Evolutionary conservation across 768 basidiomycete species (phyloP), one percentile per base, ranked within the genome.

Genomic region (Lactarius sanguifluus): DNA sequence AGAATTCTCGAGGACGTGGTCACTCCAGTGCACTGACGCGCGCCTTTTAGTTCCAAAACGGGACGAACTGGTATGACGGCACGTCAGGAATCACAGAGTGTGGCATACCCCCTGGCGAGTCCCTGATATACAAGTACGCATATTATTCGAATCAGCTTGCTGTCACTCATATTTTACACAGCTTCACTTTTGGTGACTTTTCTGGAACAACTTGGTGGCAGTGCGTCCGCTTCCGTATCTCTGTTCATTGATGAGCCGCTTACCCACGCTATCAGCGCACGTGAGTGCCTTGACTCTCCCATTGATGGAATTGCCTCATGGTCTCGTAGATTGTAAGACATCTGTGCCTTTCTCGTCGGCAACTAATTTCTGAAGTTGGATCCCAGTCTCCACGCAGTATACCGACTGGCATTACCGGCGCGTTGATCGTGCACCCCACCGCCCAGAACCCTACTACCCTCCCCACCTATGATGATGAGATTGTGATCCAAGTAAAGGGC

Each of bases 131-230:
- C 72, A 77, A 77, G 74, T 75, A 43, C 2, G 62, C 63, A 61
- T 58, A 59, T 62, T 63, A 28, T 59, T 67, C 20, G 18, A 43
- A 30, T 5, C 15, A 55, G 25, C 1, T 5, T 12, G 8, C 28
- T 2, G 25, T 16, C 23, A 59, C 61, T 68, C 5, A 71, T 43
- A 13, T 0, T 7, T 9, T 36, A 13, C 18, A 36, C 67, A 78
- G 72, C 57, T 83, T 80, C 62, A 79, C 79, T 6, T 71, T 83
- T 47, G 78, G 79, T 23, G 76, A 76, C 16, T 82, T 78, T 69
- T 77, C 75, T 1, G 82, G 82, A 1, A 81, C 81, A 0, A 82
- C 77, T 23, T 83, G 83, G 83, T 83, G 79, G 76, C 83, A 83
- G 74, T 81, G 59, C 63, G 75, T 74, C 64, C 23, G 18, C 10